Evolutionary conservation across 2,329 filamentous ascomycete species (phyloP).

Genomic region (Teratosphaeria gauchensis): DNA sequence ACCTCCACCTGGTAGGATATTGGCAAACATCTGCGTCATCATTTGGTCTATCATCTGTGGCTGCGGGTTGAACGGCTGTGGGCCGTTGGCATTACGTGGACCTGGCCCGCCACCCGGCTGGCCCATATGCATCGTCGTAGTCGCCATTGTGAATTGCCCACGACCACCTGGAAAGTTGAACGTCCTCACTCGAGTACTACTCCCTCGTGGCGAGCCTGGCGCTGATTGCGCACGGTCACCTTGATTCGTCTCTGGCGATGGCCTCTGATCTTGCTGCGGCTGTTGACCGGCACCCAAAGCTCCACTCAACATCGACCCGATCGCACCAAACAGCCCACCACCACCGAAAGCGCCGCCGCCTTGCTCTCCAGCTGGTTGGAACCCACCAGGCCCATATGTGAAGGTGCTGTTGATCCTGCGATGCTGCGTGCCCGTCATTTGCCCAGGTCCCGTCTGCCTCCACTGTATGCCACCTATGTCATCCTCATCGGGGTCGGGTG

Average conservation of each 20-base stretch:
- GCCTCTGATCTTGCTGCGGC: constrained; percentile 9
- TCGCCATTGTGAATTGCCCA: constrained; percentile 23
- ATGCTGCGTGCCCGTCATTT: constrained; percentile 27
- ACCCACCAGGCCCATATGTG: constrained; percentile 4
- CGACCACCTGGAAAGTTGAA: constrained; percentile 14
- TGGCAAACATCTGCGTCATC: constrained; percentile 24
- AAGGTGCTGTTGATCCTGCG: constrained; percentile 26
- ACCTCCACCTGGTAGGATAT: constrained; percentile 15
- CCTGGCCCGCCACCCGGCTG: constrained; percentile 26
- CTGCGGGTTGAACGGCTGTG: constrained; percentile 34
- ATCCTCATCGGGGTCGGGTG: constrained; percentile 40
- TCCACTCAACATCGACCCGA: constrained; percentile 1
- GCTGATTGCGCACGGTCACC: constrained; percentile 4
- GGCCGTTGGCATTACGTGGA: constrained; percentile 43
- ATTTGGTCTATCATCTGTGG: constrained; percentile 22
- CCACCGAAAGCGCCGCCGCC: constrained; percentile 29
- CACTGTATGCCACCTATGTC: constrained; percentile 25
- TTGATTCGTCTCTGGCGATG: constrained; percentile 6
- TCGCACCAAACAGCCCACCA: constrained; percentile 11
- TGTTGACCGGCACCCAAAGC: constrained; percentile 9
- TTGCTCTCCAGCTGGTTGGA: constrained; percentile 12
- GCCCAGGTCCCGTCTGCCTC: constrained; percentile 20
- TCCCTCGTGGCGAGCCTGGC: constrained; percentile 6
- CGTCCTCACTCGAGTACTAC: constrained; percentile 9
- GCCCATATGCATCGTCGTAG: constrained; percentile 11